Conservation (phyloP, 208 protist species). For the Leishmania mexicana region DNA sequence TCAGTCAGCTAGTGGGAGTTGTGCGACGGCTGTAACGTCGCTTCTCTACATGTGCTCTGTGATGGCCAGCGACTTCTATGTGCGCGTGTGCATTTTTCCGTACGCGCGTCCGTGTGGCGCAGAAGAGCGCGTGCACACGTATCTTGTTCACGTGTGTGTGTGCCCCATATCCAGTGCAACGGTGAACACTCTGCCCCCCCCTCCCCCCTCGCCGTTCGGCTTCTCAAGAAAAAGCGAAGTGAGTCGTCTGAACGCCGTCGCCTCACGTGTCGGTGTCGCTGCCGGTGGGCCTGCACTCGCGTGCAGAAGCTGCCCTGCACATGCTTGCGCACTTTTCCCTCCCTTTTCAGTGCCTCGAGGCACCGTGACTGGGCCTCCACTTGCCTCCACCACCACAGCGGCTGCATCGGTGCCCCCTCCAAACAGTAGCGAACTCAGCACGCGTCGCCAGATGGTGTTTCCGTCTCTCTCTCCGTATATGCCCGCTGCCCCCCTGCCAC, state of each 20-base stretch:
- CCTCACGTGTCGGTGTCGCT: not conserved
- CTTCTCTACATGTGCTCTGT: not conserved
- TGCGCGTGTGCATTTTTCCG: not conserved
- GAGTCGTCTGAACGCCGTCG: not conserved
- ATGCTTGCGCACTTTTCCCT: not conserved
- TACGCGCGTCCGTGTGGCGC: not conserved
- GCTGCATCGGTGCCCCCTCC: not conserved
- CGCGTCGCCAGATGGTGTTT: not conserved
- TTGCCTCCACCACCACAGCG: not conserved
- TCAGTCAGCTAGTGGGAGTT: not conserved
- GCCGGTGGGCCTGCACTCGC: not conserved
- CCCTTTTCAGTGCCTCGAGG: not conserved
- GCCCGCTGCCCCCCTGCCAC: not conserved
- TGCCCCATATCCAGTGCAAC: not conserved
- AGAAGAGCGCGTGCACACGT: not conserved
- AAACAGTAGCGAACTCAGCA: not conserved
- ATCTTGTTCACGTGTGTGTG: not conserved
- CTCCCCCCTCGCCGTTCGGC: not conserved
- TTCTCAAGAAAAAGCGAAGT: not conserved
- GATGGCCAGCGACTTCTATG: not conserved
- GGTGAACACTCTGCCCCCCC: not conserved
- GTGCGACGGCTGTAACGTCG: not conserved
- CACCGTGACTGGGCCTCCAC: not conserved
- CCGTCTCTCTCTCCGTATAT: not conserved
- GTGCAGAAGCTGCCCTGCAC: not conserved